Evolutionary conservation across 2,329 filamentous ascomycete species (phyloP).

Genomic region (Fusarium continuum): DNA sequence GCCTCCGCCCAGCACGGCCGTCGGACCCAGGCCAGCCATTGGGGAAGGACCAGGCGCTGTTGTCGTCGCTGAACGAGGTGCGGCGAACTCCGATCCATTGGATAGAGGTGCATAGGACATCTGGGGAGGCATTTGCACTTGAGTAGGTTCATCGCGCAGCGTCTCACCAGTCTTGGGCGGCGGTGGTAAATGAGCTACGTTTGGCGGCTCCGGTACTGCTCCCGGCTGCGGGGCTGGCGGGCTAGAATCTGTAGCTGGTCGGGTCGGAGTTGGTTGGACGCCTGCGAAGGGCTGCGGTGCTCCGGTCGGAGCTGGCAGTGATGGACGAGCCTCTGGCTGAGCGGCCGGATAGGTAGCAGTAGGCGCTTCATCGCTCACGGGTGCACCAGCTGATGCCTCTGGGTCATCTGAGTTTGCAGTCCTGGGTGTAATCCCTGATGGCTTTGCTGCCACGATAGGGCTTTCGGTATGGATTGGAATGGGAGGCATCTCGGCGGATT

Average conservation of each 20-base stretch:
- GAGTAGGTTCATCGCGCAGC: slow-evolving; percentile 47
- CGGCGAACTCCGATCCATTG: slow-evolving; percentile 51
- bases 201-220: slow-evolving; percentile 58
- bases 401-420: slow-evolving; percentile 48
- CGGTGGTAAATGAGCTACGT: slow-evolving; percentile 53
- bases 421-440: slow-evolving; percentile 58
- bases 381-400: slow-evolving; percentile 32
- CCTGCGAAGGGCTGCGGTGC: slow-evolving; percentile 48
- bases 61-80: slow-evolving; percentile 58
- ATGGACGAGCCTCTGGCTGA: slow-evolving; percentile 45
- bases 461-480: slow-evolving; percentile 67
- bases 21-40: slow-evolving; percentile 40
- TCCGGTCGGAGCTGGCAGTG: slow-evolving; percentile 56
- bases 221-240: slow-evolving; percentile 68
- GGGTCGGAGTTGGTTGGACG: slow-evolving; percentile 56
- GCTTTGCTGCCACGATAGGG: slow-evolving; percentile 66
- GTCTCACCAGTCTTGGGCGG: slow-evolving; percentile 62
- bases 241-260: slow-evolving; percentile 44
- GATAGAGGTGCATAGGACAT: slow-evolving; percentile 62
- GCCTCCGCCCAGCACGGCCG: slow-evolving; percentile 41
- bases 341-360: slow-evolving; percentile 45
- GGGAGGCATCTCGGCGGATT: slow-evolving; percentile 61
- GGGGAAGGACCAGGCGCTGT: slow-evolving; percentile 44
- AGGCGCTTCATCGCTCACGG: slow-evolving; percentile 45
- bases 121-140: slow-evolving; percentile 57